phyloP scores from a whole-genome alignment of 495 filamentous ascomycete species.

The Recurvomyces mirabilis region DNA sequence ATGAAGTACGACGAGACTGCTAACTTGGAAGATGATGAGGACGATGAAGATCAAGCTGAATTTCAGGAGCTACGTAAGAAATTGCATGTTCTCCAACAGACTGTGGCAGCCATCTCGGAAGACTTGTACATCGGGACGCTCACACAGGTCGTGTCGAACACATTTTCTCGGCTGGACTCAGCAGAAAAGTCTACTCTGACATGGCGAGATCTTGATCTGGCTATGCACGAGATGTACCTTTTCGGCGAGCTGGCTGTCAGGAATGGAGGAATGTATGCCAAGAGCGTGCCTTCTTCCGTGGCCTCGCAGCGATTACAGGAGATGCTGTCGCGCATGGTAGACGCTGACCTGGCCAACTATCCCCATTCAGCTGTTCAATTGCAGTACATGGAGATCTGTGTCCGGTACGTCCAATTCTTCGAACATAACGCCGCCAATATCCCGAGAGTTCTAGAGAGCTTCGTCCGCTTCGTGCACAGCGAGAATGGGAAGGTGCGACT shows the following conservation, averaged over 20 bases:
- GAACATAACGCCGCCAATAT: constrained; percentile 67
- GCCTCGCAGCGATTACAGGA: constrained; percentile 66
- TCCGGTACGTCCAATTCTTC: constrained; percentile 89
- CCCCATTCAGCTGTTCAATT: constrained; percentile 84
- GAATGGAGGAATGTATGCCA: constrained; percentile 69
- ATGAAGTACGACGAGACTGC: constrained; percentile 95
- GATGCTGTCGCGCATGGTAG: constrained; percentile 92
- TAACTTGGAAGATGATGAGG: constrained; percentile 87
- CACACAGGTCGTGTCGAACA: constrained; percentile 67
- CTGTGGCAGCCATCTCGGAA: constrained; percentile 74
- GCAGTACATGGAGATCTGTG: constrained; percentile 96
- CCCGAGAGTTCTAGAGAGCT: constrained; percentile 77
- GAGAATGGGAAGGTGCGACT: constrained; percentile 71
- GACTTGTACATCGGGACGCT: constrained; percentile 74
- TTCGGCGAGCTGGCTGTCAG: constrained; percentile 87
- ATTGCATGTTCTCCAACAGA: constrained; percentile 81
- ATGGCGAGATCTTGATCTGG: constrained; percentile 91
- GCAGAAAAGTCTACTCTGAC: constrained; percentile 65
- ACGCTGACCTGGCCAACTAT: constrained; percentile 79
- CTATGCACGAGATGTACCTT: constrained; percentile 92
- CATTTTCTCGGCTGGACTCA: constrained; percentile 64
- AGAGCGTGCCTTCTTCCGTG: constrained; percentile 61
- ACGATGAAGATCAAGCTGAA: constrained; percentile 95
- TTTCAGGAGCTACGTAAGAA: constrained; percentile 87
- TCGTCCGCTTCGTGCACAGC: constrained; percentile 81